A percentile compares a stretch with the other conserved stretches of the same genome.
Evolutionary conservation across 2,329 filamentous ascomycete genomes (phyloP).

Genomic region (Cladophialophora bantiana): DNA sequence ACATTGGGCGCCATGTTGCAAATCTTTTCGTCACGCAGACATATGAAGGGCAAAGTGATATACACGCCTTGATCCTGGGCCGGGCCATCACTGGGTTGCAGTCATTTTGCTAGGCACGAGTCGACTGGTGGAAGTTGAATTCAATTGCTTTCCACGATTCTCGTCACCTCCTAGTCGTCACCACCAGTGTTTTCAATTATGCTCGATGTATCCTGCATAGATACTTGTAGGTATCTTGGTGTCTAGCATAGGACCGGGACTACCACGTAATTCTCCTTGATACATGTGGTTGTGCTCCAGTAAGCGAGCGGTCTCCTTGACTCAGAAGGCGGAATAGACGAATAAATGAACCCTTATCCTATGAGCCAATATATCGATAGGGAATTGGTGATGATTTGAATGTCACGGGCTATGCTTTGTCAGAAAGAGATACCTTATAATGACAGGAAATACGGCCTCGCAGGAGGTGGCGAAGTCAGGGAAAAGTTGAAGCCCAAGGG

Average conservation of each 20-base stretch:
- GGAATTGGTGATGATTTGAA: background rate
- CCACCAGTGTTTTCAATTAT: no score
- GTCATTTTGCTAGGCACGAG: constrained; percentile 69
- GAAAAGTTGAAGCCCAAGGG: constrained; percentile 16
- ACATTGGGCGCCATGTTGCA: constrained; percentile 90
- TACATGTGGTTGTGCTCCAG: background rate
- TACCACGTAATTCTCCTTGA: background rate
- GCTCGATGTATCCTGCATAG: no score
- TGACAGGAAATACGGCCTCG: background rate
- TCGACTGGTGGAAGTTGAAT: background rate
- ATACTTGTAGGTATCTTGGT: background rate
- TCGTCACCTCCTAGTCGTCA: no score
- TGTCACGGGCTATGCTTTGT: constrained; percentile 7
- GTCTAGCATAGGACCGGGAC: background rate
- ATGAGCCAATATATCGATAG: background rate
- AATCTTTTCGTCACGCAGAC: constrained; percentile 98
- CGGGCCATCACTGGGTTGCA: constrained; percentile 77
- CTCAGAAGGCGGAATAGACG: background rate
- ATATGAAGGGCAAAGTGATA: constrained; percentile 98
- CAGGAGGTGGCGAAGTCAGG: constrained; percentile 14
- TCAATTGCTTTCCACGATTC: no score
- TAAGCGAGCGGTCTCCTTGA: background rate
- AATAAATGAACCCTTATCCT: background rate
- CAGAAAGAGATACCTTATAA: constrained; percentile 7
- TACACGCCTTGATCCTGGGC: constrained; percentile 78